Percentiles rank a stretch among this genome's conserved stretches.
These are phyloP conservation scores for Candida tunisiensis DNA, from an alignment of 1,139 yeast genomes.

Conservation along the genomic window DNA sequence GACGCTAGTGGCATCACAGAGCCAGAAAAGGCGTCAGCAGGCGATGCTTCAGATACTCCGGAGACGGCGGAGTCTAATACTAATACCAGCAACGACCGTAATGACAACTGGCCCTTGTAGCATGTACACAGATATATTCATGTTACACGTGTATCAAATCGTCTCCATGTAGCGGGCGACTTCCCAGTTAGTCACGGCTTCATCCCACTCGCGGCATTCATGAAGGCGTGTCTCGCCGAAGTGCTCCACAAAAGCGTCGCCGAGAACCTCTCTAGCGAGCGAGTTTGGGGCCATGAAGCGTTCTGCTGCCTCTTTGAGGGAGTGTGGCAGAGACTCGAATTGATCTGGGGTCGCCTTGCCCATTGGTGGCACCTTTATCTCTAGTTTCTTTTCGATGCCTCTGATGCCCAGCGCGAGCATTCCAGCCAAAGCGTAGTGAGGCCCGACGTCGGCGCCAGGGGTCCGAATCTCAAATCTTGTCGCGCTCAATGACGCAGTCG, in stretches of 20 bases:
- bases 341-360: slow-evolving; percentile 3
- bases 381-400: slow-evolving; percentile 15
- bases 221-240: slow-evolving; percentile 18
- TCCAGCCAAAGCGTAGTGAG: slow-evolving; percentile 21
- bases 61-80: too few species aligned
- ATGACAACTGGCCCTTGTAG: too few species aligned
- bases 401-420: slow-evolving; percentile 18
- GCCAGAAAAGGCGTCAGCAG: too few species aligned
- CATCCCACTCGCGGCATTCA: slow-evolving; percentile 16
- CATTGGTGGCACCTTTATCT: slow-evolving; percentile 13
- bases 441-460: slow-evolving; percentile 22
- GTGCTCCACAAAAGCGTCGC: slow-evolving; percentile 21
- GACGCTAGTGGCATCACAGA: too few species aligned
- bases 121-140: too few species aligned
- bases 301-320: slow-evolving; percentile 14
- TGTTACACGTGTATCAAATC: too few species aligned
- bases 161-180: slow-evolving; percentile 19
- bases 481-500: slow-evolving; percentile 14
- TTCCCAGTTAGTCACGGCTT: slow-evolving; percentile 22
- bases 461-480: slow-evolving; percentile 21
- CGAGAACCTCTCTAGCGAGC: slow-evolving; percentile 19
- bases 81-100: too few species aligned
- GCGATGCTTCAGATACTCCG: too few species aligned
- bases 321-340: slow-evolving; percentile 15
- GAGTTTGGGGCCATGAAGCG: slow-evolving; percentile 12